Percentiles rank a stretch among this genome's conserved stretches.
phyloP scores from a whole-genome alignment of 768 basidiomycete species.

The Auricularia sp. region DNA sequence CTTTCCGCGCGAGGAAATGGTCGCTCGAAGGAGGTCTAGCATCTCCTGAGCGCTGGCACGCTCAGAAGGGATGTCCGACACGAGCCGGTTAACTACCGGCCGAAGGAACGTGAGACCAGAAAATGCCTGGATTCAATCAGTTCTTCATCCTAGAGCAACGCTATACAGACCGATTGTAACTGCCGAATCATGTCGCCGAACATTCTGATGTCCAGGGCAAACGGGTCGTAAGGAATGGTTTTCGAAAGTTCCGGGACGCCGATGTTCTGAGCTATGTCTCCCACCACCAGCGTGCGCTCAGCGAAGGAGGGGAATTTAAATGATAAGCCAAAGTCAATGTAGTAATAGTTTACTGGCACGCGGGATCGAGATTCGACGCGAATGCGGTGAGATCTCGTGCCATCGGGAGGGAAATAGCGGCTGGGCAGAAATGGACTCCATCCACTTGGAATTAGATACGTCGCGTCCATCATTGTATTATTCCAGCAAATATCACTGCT shows the following conservation, averaged over 20 bases:
- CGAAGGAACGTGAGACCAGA: neutral
- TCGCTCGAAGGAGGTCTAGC: neutral
- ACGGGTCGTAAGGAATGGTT: constrained; percentile 15
- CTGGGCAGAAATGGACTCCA: neutral
- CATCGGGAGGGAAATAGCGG: neutral
- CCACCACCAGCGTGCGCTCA: constrained; percentile 6
- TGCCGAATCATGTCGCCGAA: neutral
- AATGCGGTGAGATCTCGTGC: neutral
- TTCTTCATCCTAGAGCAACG: neutral
- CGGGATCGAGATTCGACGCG: neutral
- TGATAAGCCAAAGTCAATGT: constrained; percentile 19
- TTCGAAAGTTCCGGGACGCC: constrained; percentile 13
- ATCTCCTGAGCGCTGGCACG: neutral
- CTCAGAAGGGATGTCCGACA: neutral
- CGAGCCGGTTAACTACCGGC: neutral
- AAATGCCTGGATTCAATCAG: neutral
- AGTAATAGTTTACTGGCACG: constrained; percentile 15
- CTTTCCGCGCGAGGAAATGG: too few species aligned
- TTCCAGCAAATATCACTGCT: constrained; percentile 13
- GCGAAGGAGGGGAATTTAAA: constrained; percentile 6
- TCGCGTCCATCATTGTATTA: constrained; percentile 18
- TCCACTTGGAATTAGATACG: constrained; percentile 12
- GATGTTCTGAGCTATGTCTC: constrained; percentile 9
- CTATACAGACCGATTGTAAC: neutral
- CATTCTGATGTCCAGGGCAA: constrained; percentile 13